Conservation (phyloP, 352 stramenopile genomes). For the Stephanocyclus meneghinianus region DNA sequence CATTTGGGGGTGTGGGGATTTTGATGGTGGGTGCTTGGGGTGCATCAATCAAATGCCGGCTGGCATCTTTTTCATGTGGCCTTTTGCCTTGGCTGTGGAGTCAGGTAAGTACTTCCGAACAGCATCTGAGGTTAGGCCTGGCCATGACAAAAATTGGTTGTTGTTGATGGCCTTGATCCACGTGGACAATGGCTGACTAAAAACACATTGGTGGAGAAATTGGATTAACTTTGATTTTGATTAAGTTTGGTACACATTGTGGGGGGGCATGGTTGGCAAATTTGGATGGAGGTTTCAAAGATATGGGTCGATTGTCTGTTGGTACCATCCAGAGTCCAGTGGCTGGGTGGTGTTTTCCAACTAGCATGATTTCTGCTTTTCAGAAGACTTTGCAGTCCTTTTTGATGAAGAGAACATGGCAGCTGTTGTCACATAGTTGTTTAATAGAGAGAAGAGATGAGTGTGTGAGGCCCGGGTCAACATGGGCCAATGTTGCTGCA, state of each 20-base stretch:
- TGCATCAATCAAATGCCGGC: not conserved
- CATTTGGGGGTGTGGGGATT: too few relatives aligned
- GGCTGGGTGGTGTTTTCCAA: conserved; percentile 1
- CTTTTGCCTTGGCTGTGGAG: not conserved
- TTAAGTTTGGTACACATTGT: conserved; percentile 2
- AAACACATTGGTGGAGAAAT: not conserved
- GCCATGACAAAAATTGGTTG: conserved; percentile 21
- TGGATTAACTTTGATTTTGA: not conserved
- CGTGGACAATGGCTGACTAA: conserved; percentile 1
- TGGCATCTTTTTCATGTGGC: conserved; percentile 17
- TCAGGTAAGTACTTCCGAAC: conserved; percentile 13
- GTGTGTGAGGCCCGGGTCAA: not conserved
- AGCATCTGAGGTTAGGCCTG: conserved; percentile 17
- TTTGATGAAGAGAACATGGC: not conserved
- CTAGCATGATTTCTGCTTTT: not conserved
- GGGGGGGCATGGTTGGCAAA: not conserved
- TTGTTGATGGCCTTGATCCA: conserved; percentile 34
- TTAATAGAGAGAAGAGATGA: conserved; percentile 9
- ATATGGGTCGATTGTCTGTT: not conserved
- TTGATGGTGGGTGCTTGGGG: not conserved
- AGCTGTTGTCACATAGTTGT: conserved; percentile 5
- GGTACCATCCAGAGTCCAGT: not conserved
- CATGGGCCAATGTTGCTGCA: not conserved
- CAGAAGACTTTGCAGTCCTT: conserved; percentile 11
- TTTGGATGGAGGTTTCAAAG: not conserved